phyloP scores from a whole-genome alignment of 352 stramenopile species.

The Aphanomyces euteiches region DNA sequence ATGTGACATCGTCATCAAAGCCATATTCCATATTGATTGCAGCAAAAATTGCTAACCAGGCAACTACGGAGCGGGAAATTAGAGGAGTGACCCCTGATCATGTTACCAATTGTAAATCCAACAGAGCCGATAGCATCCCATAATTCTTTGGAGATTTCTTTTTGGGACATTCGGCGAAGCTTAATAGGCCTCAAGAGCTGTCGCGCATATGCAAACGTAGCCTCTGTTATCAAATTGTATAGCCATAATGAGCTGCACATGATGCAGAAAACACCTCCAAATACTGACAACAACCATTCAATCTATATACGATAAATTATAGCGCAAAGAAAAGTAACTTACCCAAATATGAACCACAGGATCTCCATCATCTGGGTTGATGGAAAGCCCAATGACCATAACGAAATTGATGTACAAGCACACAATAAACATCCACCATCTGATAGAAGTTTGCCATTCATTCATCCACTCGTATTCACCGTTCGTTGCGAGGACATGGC shows the following conservation, averaged over 20 bases:
- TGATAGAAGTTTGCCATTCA: not conserved
- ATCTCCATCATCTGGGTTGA: constrained; percentile 10
- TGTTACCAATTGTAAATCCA: constrained; percentile 17
- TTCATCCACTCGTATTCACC: constrained; percentile 27
- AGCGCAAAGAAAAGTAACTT: not conserved
- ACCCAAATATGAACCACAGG: constrained; percentile 10
- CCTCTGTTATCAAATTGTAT: constrained; percentile 14
- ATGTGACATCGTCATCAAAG: constrained; percentile 25
- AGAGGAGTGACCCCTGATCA: not conserved
- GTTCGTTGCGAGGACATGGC: constrained; percentile 14
- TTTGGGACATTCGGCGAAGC: not conserved
- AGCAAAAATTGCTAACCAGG: constrained; percentile 15
- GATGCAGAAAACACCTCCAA: constrained; percentile 13
- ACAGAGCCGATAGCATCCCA: constrained; percentile 1
- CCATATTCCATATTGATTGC: constrained; percentile 25
- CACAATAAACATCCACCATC: constrained; percentile 27
- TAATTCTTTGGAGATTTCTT: not conserved
- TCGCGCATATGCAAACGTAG: constrained; percentile 13
- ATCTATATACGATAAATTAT: not conserved
- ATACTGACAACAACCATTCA: constrained; percentile 17
- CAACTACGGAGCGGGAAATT: not conserved
- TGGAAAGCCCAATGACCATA: constrained; percentile 18
- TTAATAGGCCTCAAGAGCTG: constrained; percentile 2
- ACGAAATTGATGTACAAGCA: constrained; percentile 29
- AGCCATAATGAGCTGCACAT: constrained; percentile 16